Evolutionary conservation across 1,139 yeast genomes (phyloP), one percentile per base, ranked within the genome.

Genomic region (Debaryomyces sp.): DNA sequence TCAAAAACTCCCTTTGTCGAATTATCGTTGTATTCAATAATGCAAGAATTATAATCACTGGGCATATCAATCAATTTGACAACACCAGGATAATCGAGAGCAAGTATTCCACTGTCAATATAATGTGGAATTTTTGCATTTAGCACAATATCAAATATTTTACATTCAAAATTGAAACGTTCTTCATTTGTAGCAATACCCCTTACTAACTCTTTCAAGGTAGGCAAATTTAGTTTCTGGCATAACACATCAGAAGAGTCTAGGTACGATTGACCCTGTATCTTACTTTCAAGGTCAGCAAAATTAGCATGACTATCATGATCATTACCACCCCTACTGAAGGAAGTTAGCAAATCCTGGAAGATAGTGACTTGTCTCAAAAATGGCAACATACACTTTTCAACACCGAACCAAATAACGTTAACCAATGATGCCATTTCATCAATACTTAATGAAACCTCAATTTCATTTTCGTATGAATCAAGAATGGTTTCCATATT

Each of bases 11-110:
- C 62, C 32, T 50, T 53, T 10, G 44, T 51, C 6, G 59, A 48
- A 26, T 51, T 51, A 21, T 50, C 55, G 22, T 60, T 58, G 26
- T 59, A 57, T 43, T 68, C 68, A 26, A 69, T 59, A 3, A 69
- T 55, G 47, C 75, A 63, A 4, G 61, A 53, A 49, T 62, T 63
- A 52, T 64, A 73, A 50, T 70, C 76, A 6, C 64, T 57, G 0
- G 80, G 80, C 30, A 76, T 55, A 22, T 64, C 67, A 17, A 72
- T 64, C n/a, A 79, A 68, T 50, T 71, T 71, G 2, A 75, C 64
- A 2, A 65, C 61, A 5, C 75, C 77, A 1, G 80, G 79, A 49
- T 61, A 75, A 12, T 69, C 74, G 23, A 74, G 56, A 1, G 64
- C 46, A 26, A 69, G 58, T 6, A 68, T 59, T 6, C 70, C 73